Evolutionary conservation across 164 flowering plant genomes (phyloP), one percentile per base, ranked within the genome.

Genomic region (Chimonanthus salicifolius): DNA sequence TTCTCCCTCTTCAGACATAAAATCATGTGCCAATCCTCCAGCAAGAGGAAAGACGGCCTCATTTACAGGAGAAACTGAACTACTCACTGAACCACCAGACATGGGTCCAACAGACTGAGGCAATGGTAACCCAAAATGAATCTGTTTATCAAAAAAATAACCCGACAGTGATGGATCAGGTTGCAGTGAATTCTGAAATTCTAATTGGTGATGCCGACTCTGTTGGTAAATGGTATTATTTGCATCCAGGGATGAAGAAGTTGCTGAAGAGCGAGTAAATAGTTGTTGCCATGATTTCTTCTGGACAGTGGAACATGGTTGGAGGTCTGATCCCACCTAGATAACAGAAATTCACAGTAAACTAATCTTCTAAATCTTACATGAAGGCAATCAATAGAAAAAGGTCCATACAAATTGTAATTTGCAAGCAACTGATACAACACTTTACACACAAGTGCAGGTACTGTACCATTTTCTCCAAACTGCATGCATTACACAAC

Each of bases 221-320:
- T 90, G 90, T 74, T 87, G 89, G 72, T 88, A 74, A 69, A 88
- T 88, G 9, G 83, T 85, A 83, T 54, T 16, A 9, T 80, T 85
- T 13, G 80, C 64, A 80, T 69, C 60, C 11, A 92, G 75, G 44
- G 85, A 20, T 9, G 84, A 58, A 75, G 87, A 73, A 81, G 72
- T 80, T 75, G 92, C 49, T 63, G 89, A 51, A 43, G 95, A 78
- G 49, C 92, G 88, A 71, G 95, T 85, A 78, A 94, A 94, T 74
- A 94, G 74, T 63, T 94, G 99, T 49, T 89, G 95, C 99, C 99
- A 94, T 11, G 99, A 84, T 70, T 88, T 92, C 75, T 86, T 91
- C 20, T 91, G 97, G 43, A 50, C 74, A 58, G 84, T 77, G 51
- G 87, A 6, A 71, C 71, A 58, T 65, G 84, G 83, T 63, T 83